Base-by-base conservation (phyloP, 2,329 filamentous ascomycete species). In the Karstenula rhodostoma region DNA sequence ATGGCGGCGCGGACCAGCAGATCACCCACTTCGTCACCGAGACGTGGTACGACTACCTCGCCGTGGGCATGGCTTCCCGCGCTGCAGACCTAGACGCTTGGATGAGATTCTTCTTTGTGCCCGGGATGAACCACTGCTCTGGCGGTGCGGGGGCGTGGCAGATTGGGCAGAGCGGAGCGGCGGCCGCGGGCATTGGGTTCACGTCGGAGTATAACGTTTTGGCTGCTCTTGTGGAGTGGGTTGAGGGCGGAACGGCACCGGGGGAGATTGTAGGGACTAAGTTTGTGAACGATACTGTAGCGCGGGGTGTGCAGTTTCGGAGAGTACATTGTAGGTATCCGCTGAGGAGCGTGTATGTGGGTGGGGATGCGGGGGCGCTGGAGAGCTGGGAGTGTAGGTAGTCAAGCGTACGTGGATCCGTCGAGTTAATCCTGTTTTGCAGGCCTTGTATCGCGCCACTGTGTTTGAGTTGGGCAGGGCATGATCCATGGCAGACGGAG, bases 41-140 rank as follows among this genome's bases (percentile, higher is more conserved):
- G 22, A 72, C 79, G 19, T 84, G 82, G 73, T 84, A 83, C 70
- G 71, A 81, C 49, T 73, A 81, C 42, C 70, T 84, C 2, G 29
- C 48, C 3, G 53, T 59, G 3, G 66, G 61, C 0, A 67, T 72
- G 64, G 61, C 67, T 33, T 51, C 23, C 15, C 15, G 43, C 0
- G 25, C 23, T 15, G 27, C n/a, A 29, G 25, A 43, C 13, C 60
- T 80, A 9, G 77, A 80, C 58, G 64, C 71, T 2, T 82, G 80
- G 64, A 73, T 81, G 56, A 78, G 84, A 25, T 81, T 80, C 71
- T 86, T 86, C 75, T 78, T 80, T 42, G 81, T 82, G 67, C 81
- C 71, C 46, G 85, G 84, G 4, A 83, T 86, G 82, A 76, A 73
- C 8, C 85, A 86, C 71, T 86, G 84, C 67, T 71, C 63, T 40